These are phyloP conservation scores for Protomyces macrosporus DNA, from an alignment of 1,139 yeast genomes.

Conservation along the genomic window DNA sequence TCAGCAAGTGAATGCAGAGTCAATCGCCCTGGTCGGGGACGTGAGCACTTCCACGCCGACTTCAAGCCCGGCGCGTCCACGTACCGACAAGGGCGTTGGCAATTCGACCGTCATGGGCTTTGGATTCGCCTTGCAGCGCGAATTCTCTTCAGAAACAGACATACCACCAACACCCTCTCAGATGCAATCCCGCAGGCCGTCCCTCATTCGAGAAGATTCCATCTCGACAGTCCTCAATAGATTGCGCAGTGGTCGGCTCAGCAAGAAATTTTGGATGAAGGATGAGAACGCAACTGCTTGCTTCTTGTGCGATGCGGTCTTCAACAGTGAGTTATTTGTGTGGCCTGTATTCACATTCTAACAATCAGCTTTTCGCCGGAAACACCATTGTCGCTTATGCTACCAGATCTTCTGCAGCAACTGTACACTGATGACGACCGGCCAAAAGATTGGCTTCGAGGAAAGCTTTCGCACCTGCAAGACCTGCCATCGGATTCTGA, in stretches of 20 bases:
- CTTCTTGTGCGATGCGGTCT: conserved; percentile 66
- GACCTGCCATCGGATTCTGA: conserved; percentile 63
- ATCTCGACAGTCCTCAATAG: conserved; percentile 20
- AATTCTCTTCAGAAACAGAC: conserved; percentile 17
- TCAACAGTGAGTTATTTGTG: conserved; percentile 37
- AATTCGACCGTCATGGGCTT: neutral
- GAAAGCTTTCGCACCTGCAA: conserved; percentile 76
- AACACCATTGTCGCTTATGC: conserved; percentile 92
- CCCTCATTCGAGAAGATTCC: conserved; percentile 17
- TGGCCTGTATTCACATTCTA: conserved; percentile 34
- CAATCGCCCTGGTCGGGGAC: neutral
- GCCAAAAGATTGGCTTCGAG: conserved; percentile 60
- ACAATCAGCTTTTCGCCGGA: conserved; percentile 58
- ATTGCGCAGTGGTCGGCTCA: conserved; percentile 31
- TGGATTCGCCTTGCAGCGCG: conserved; percentile 17
- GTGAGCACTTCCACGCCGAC: neutral
- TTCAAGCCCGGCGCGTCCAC: conserved; percentile 4
- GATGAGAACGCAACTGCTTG: conserved; percentile 82
- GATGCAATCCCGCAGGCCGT: conserved; percentile 5
- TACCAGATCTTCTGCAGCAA: conserved; percentile 89
- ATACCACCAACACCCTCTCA: conserved; percentile 9
- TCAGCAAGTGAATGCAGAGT: neutral
- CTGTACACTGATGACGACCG: conserved; percentile 77
- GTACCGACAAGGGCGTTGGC: neutral
- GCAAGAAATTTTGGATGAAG: conserved; percentile 81